Base-by-base conservation (phyloP, 495 filamentous ascomycete species). In the Clavariopsis aquatica region DNA sequence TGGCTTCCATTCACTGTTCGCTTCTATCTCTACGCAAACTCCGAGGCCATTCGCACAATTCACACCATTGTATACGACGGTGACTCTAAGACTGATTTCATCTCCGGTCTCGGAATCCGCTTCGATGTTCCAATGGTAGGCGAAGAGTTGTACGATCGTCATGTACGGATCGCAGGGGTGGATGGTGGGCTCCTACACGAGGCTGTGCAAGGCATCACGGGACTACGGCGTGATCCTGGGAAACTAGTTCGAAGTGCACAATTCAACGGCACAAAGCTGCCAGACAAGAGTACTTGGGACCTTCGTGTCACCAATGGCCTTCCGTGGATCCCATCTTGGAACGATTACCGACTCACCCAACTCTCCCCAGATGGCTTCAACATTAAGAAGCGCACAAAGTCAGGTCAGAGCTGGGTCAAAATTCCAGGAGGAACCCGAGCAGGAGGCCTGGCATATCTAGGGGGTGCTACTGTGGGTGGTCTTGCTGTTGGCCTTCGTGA, bases 1-100 rank as follows among this genome's bases (percentile, higher is more conserved):
- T 62, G 49, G 59, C 59, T 62, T 24, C 59, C 59, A 20, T 62
- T 62, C 51, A 62, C 49, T 9, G 29, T 62, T 3, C 59, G 59
- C 6, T 62, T 62, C 34, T 62, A 62, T 19, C 29, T 62, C 2
- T 62, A 62, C 49, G 49, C 59, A 1, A 54, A 54, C 29, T 62
- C 59, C 4, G 49, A 62, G 17, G 34, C 59, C 13, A 62, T 62
- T 41, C 28, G 49, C 6, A 41, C 38, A 8, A 55, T 62, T 22
- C 59, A 62, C 23, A 62, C 59, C 12, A 54, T 62, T 31, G 49
- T 62, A 28, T 62, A 38, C 22, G 59, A 54, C 23, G 59, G 59
- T 17, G 59, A 62, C 19, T 4, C 49, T 10, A 31, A 55, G 31
- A 26, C 49, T 2, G 59, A 62, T 34, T 62, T 62, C 49, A 55